Conservation (phyloP, 495 filamentous ascomycete genomes). For the Trichocladium uniseriatum region DNA sequence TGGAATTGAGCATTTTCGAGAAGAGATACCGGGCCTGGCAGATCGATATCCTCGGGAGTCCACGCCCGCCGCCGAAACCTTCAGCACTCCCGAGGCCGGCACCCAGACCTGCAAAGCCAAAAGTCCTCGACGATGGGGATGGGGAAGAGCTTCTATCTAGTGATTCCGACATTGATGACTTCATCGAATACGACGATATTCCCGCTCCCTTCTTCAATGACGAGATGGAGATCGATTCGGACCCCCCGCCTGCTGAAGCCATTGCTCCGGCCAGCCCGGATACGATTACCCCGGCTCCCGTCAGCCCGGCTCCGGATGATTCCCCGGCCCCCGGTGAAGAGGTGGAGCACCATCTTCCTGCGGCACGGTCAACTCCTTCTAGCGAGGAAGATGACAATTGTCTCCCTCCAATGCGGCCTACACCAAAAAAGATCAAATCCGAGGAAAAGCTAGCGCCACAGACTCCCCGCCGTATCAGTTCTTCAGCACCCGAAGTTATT, state of each 20-base stretch:
- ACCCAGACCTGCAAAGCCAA: conserved; percentile 9
- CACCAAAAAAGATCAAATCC: conserved; percentile 5
- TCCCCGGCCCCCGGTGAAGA: not conserved
- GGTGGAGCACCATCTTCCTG: not conserved
- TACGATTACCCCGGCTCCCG: too few relatives aligned
- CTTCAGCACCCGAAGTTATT: conserved; percentile 2
- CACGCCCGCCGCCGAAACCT: conserved; percentile 42
- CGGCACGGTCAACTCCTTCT: not conserved
- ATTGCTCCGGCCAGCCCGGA: not conserved
- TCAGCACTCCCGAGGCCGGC: conserved; percentile 21
- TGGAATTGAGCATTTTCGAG: conserved; percentile 55
- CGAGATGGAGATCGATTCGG: conserved; percentile 15
- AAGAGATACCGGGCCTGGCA: conserved; percentile 47
- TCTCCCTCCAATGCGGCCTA: not conserved
- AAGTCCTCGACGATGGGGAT: conserved; percentile 20
- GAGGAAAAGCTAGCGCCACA: not conserved
- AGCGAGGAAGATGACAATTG: not conserved
- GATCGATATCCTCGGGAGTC: conserved; percentile 41
- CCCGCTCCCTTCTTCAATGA: not conserved
- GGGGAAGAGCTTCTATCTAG: conserved; percentile 40
- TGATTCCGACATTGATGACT: conserved; percentile 40
- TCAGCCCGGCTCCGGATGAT: not conserved
- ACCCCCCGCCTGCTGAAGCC: not conserved
- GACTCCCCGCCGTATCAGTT: not conserved
- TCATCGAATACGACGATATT: conserved; percentile 26